Percentiles rank a stretch among this genome's conserved stretches.
Conservation (phyloP, 2,329 filamentous ascomycete species). For the Arthrobotrys conoides region DNA sequence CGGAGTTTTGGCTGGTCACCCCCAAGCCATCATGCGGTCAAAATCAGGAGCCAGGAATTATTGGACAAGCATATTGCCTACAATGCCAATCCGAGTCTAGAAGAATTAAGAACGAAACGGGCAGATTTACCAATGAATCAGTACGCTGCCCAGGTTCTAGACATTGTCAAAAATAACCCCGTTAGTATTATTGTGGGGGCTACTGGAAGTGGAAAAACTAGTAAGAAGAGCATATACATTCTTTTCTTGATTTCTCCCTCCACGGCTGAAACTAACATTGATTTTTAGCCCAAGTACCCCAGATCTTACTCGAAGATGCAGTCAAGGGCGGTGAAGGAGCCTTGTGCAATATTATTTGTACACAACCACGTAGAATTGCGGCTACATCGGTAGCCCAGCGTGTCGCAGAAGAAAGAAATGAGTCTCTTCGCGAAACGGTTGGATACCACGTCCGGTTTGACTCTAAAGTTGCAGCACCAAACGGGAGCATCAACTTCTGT, state of each 20-base stretch:
- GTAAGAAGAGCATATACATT: constrained; percentile 56
- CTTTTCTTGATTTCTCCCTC: not conserved
- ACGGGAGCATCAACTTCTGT: constrained; percentile 70
- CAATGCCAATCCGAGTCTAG: constrained; percentile 61
- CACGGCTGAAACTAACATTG: not conserved
- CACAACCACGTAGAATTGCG: constrained; percentile 70
- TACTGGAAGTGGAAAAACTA: constrained; percentile 69
- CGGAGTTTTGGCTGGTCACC: constrained; percentile 50
- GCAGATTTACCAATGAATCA: constrained; percentile 68
- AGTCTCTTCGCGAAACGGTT: constrained; percentile 67
- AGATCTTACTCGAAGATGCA: constrained; percentile 71
- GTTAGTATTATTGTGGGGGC: constrained; percentile 70
- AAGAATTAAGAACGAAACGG: constrained; percentile 65
- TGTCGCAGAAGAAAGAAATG: constrained; percentile 69
- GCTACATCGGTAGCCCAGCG: constrained; percentile 69
- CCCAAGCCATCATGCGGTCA: constrained; percentile 36
- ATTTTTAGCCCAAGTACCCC: constrained; percentile 70
- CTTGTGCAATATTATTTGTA: constrained; percentile 70
- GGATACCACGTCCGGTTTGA: constrained; percentile 70
- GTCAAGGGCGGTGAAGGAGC: constrained; percentile 67
- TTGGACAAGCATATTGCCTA: constrained; percentile 62
- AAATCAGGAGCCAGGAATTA: constrained; percentile 61
- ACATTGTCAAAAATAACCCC: constrained; percentile 67
- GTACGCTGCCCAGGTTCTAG: constrained; percentile 66
- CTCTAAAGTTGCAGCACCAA: constrained; percentile 64